Conservation (phyloP, 1,139 yeast species). For the Hyphopichia burtonii region DNA sequence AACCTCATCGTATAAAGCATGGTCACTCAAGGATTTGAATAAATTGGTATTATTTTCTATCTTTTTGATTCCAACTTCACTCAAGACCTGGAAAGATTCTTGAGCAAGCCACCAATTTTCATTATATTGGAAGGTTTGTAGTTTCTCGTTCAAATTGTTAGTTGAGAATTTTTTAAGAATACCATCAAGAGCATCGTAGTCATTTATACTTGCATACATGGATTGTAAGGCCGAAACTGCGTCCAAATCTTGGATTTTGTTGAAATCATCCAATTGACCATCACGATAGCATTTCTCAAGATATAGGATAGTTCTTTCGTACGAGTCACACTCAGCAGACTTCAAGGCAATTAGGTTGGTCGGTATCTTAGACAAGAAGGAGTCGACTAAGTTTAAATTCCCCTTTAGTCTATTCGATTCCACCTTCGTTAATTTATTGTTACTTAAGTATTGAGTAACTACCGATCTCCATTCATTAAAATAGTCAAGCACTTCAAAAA, state of each 20-base stretch:
- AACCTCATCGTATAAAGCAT: conserved; percentile 44
- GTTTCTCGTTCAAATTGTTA: conserved; percentile 66
- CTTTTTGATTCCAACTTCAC: conserved; percentile 38
- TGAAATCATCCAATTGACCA: conserved; percentile 30
- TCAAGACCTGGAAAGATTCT: conserved; percentile 75
- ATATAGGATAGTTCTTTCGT: conserved; percentile 85
- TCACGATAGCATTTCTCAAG: conserved; percentile 72
- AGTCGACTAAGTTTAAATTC: conserved; percentile 38
- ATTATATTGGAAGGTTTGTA: conserved; percentile 77
- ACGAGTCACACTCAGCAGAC: conserved; percentile 81
- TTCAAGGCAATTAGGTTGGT: conserved; percentile 70
- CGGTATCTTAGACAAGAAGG: conserved; percentile 56
- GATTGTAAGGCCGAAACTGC: conserved; percentile 60
- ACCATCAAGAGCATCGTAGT: conserved; percentile 89
- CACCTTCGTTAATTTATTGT: conserved; percentile 15
- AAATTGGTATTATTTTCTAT: conserved; percentile 34
- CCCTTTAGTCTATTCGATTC: conserved; percentile 21
- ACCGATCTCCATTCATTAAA: conserved; percentile 70
- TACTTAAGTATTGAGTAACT: conserved; percentile 31
- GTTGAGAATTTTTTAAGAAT: conserved; percentile 72
- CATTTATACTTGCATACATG: conserved; percentile 85
- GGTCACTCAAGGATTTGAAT: conserved; percentile 39
- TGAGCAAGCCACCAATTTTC: conserved; percentile 88
- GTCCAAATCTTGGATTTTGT: conserved; percentile 30
- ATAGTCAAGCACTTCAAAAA: conserved; percentile 80